These are phyloP conservation scores for Cyberlindnera bimundalis DNA, from an alignment of 805 yeast genomes.

Conservation along the genomic window DNA sequence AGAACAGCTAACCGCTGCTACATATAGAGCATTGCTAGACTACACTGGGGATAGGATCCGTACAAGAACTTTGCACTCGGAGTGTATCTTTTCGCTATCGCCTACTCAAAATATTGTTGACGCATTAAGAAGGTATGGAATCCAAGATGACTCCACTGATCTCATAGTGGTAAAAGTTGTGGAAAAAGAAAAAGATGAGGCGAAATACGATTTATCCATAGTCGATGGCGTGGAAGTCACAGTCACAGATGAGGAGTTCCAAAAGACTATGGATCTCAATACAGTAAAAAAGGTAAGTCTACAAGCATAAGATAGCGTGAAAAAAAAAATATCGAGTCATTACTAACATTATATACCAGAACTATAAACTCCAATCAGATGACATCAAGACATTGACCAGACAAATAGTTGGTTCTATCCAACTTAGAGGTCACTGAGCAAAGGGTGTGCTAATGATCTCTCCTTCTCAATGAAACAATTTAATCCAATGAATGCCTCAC, in stretches of 20 bases:
- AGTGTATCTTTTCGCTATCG: slow-evolving; percentile 63
- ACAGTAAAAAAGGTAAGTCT: slow-evolving; percentile 28
- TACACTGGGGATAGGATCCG: slow-evolving; percentile 43
- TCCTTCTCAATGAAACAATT: slow-evolving; percentile 75
- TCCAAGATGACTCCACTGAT: slow-evolving; percentile 44
- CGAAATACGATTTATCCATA: slow-evolving; percentile 20
- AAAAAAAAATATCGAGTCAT: too few species aligned
- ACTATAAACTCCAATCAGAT: slow-evolving; percentile 20
- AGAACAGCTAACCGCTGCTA: slow-evolving; percentile 60
- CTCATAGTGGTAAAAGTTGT: slow-evolving; percentile 51
- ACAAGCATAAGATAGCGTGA: too few species aligned
- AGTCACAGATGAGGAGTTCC: slow-evolving; percentile 32
- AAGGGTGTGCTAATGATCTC: slow-evolving; percentile 25
- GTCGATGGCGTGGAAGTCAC: slow-evolving; percentile 35
- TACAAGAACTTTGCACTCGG: slow-evolving; percentile 69
- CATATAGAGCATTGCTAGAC: slow-evolving; percentile 60
- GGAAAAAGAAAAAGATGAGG: slow-evolving; percentile 23
- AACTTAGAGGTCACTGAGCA: slow-evolving; percentile 39
- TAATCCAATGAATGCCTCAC: slow-evolving; percentile 87
- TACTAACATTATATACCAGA: slow-evolving; percentile 6
- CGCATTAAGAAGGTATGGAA: slow-evolving; percentile 67
- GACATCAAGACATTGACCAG: slow-evolving; percentile 31
- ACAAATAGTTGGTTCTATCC: slow-evolving; percentile 44
- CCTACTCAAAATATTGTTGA: slow-evolving; percentile 72
- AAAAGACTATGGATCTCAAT: slow-evolving; percentile 32